phyloP scores from a whole-genome alignment of 2,329 filamentous ascomycete genomes.

The Fonsecaea nubica region DNA sequence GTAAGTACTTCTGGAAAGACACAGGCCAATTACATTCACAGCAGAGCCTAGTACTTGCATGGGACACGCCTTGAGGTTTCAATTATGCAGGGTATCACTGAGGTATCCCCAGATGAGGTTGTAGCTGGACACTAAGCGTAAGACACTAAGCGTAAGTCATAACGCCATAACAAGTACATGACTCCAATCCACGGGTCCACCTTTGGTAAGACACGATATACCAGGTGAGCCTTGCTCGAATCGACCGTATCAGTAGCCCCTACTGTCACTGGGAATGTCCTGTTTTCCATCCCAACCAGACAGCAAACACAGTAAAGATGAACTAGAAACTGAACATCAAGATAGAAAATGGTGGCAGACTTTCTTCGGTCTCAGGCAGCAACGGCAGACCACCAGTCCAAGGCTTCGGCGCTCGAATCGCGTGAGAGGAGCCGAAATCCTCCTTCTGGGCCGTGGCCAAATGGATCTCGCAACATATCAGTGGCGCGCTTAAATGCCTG shows the following conservation, averaged over 20 bases:
- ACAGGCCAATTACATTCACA: no score
- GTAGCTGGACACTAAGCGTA: no score
- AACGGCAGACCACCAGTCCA: conserved; percentile 5
- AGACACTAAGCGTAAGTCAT: no score
- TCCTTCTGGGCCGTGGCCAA: neutral
- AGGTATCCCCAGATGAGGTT: no score
- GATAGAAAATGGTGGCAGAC: neutral
- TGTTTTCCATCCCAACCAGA: neutral
- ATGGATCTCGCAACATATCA: neutral
- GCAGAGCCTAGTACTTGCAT: no score
- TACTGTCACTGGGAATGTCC: neutral
- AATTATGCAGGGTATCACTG: neutral
- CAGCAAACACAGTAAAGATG: neutral
- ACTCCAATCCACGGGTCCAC: neutral
- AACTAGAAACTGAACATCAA: neutral
- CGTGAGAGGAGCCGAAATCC: neutral
- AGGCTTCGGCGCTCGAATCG: neutral
- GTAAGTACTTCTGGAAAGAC: no score
- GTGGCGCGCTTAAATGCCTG: neutral
- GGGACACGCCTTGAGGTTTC: neutral
- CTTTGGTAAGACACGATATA: neutral
- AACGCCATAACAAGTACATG: neutral
- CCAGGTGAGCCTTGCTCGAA: neutral
- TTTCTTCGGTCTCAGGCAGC: neutral
- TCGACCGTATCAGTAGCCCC: neutral